Evolutionary conservation across 768 basidiomycete genomes (phyloP), one percentile per base, ranked within the genome.

Genomic region (Obba rivulosa): DNA sequence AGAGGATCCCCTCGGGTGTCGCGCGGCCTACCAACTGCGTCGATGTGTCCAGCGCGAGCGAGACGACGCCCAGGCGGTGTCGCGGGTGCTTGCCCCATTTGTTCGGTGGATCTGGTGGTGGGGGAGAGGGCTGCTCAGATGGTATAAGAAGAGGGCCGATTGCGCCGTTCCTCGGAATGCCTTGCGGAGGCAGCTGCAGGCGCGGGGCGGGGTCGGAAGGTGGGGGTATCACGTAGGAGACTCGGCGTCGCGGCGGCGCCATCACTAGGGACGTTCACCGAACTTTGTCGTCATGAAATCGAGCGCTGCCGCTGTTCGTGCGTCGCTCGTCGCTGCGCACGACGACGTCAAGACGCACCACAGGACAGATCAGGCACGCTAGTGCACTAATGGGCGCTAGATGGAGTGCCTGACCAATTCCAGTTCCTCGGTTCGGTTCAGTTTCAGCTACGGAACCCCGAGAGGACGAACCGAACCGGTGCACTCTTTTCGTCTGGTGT

Each of bases 221-320:
- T 1, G 86, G 72, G 3, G 92, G 89, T 34, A 96, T 80, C 46
- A 93, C 83, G 64, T 94, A 96, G 46, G 92, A 93, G 23, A 96
- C 80, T 59, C 92, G 77, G 53, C 82, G 76, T 61, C 77, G 73
- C 49, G 76, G 61, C 48, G 78, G 78, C 43, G 69, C 49, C 61
- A 60, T 62, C 35, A 20, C 24, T 43, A 13, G 28, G 28, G 18
- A 25, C 9, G 37, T 37, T 16, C 41, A 34, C 31, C 9, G 31
- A 13, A 34, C 41, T 34, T 49, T 40, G 48, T 17, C 17, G 38
- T 39, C 38, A 22, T 17, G n/a, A 7, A 39, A 39, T 31, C 13
- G 28, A 41, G 39, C 39, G 39, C 17, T 17, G 9, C 2, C 13
- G 28, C 13, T 5, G 28, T 31, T 13, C 7, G 13, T 31, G 28